Percentiles rank a stretch among this genome's conserved stretches.
These are phyloP conservation scores for Chlorella sp. DNA, from an alignment of 139 green algal species.

Conservation along the genomic window DNA sequence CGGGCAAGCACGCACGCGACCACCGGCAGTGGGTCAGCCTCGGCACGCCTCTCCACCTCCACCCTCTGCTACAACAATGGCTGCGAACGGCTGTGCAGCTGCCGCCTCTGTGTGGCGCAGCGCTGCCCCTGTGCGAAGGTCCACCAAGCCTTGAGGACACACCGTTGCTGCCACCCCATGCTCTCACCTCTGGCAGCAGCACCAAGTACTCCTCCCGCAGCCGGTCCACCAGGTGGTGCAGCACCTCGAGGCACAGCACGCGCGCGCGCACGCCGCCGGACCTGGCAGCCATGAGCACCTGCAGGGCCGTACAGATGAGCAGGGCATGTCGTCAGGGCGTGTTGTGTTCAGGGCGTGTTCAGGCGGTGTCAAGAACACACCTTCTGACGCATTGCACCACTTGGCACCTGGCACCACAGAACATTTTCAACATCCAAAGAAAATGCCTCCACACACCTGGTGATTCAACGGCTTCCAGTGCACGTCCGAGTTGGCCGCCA, in stretches of 20 bases:
- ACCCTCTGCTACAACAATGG: no score
- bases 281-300: slow-evolving; percentile 40
- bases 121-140: no score
- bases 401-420: no score
- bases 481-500: slow-evolving; percentile 60
- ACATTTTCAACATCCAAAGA: no score
- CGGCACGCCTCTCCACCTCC: no score
- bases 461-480: slow-evolving; percentile 85
- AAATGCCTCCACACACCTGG: no score
- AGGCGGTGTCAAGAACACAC: no score
- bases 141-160: background rate
- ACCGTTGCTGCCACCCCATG: background rate
- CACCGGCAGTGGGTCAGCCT: background rate
- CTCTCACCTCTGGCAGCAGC: slow-evolving; percentile 69
- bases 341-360: no score
- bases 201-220: slow-evolving; percentile 83
- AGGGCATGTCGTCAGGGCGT: no score
- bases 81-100: background rate
- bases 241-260: slow-evolving; percentile 36
- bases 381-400: slow-evolving; percentile 16
- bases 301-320: no score
- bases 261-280: slow-evolving; percentile 3
- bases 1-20: background rate
- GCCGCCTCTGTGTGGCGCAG: no score
- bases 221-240: slow-evolving; percentile 44